These are phyloP conservation scores for Mortierella polycephala DNA, from an alignment of 371 early-diverging fungal species.

Conservation along the genomic window DNA sequence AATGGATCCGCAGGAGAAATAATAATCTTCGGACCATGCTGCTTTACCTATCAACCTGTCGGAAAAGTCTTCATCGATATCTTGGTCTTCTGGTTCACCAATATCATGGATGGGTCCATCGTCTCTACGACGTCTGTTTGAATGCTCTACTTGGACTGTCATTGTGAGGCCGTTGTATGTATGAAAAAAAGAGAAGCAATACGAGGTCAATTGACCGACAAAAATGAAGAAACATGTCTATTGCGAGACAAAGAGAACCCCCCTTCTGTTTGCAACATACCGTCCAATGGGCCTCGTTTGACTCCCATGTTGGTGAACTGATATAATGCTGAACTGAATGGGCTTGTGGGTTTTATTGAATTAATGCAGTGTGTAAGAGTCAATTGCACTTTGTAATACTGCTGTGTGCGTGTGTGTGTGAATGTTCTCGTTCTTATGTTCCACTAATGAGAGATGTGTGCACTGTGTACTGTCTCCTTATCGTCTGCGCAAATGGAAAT, in stretches of 20 bases:
- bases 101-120: slow-evolving; percentile 53
- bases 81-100: slow-evolving; percentile 38
- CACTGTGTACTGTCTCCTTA: neutral
- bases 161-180: neutral
- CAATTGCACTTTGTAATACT: neutral
- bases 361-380: neutral
- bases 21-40: too few species aligned
- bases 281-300: slow-evolving; percentile 41
- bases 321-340: neutral
- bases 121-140: slow-evolving; percentile 37
- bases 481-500: neutral
- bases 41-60: slow-evolving; percentile 41
- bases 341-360: neutral
- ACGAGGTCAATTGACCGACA: neutral
- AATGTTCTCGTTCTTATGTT: too few species aligned
- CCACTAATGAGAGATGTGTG: too few species aligned
- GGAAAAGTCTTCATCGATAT: slow-evolving; percentile 47
- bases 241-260: neutral
- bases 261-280: slow-evolving; percentile 13
- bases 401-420: too few species aligned
- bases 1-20: neutral
- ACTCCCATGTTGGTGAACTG: slow-evolving; percentile 22
- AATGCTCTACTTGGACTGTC: neutral
- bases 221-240: neutral
- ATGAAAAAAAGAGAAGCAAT: neutral